phyloP scores from a whole-genome alignment of 148 eudicot species.

The Talinum fruticosum region DNA sequence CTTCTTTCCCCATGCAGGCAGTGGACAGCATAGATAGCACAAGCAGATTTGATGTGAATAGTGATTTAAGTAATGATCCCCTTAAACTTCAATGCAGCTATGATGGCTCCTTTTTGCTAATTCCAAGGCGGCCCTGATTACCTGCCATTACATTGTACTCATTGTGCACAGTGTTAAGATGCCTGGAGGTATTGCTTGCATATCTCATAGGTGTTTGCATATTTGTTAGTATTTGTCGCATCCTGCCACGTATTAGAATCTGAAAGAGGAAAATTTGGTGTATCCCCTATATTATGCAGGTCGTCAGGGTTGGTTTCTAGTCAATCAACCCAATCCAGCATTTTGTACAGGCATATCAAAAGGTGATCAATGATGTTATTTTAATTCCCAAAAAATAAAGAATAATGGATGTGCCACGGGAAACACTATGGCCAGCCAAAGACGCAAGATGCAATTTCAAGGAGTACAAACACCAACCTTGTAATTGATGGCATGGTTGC shows the following conservation, averaged over 20 bases:
- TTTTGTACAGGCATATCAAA: not conserved
- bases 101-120: not conserved
- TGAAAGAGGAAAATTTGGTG: not conserved
- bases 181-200: not conserved
- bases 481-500: conserved; percentile 96
- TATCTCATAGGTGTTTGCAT: not conserved
- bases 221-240: not conserved
- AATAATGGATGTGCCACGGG: not conserved
- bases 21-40: no score
- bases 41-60: not conserved
- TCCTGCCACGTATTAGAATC: not conserved
- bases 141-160: not conserved
- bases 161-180: not conserved
- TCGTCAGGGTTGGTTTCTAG: not conserved
- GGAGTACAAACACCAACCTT: conserved; percentile 44
- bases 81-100: not conserved
- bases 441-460: not conserved
- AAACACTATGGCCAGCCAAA: not conserved
- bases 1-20: no score
- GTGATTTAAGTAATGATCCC: not conserved
- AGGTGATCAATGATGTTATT: not conserved
- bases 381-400: not conserved
- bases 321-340: not conserved
- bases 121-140: not conserved
- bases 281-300: not conserved